A percentile compares a stretch with the other conserved stretches of the same genome.
These are phyloP conservation scores for Penicillium nucicola DNA, from an alignment of 495 filamentous ascomycete species.

Conservation along the genomic window DNA sequence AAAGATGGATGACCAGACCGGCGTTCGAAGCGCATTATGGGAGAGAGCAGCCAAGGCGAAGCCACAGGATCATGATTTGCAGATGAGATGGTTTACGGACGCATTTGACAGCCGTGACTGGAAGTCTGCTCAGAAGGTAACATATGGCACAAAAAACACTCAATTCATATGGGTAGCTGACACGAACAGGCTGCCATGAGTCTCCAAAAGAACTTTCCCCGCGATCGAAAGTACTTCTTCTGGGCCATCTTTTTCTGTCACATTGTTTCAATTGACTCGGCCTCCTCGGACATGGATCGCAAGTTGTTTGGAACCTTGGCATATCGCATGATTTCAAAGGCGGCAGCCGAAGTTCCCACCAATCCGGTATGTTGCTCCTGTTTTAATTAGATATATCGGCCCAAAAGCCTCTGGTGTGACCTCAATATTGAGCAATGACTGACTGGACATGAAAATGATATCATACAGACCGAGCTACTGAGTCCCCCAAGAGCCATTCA, in stretches of 20 bases:
- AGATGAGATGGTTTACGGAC: slow-evolving; percentile 51
- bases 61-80: slow-evolving; percentile 49
- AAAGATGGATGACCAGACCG: slow-evolving; percentile 30
- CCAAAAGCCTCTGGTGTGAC: neutral
- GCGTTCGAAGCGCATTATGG: slow-evolving; percentile 45
- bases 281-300: slow-evolving; percentile 45
- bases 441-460: neutral
- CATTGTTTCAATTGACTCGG: slow-evolving; percentile 32
- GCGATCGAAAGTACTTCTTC: slow-evolving; percentile 54
- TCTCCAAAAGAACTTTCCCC: slow-evolving; percentile 56
- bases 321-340: slow-evolving; percentile 58
- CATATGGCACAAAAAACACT: neutral
- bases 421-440: neutral
- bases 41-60: slow-evolving; percentile 52
- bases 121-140: slow-evolving; percentile 57
- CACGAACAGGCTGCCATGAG: slow-evolving; percentile 51
- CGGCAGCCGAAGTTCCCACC: slow-evolving; percentile 48
- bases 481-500: slow-evolving; percentile 52
- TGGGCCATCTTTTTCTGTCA: slow-evolving; percentile 55
- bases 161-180: neutral
- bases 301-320: slow-evolving; percentile 57
- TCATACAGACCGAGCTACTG: slow-evolving; percentile 35
- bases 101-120: slow-evolving; percentile 49
- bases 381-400: neutral
- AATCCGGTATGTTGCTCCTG: slow-evolving; percentile 34